phyloP scores from a whole-genome alignment of 2,329 filamentous ascomycete species.

The Diaporthe aspalathi region DNA sequence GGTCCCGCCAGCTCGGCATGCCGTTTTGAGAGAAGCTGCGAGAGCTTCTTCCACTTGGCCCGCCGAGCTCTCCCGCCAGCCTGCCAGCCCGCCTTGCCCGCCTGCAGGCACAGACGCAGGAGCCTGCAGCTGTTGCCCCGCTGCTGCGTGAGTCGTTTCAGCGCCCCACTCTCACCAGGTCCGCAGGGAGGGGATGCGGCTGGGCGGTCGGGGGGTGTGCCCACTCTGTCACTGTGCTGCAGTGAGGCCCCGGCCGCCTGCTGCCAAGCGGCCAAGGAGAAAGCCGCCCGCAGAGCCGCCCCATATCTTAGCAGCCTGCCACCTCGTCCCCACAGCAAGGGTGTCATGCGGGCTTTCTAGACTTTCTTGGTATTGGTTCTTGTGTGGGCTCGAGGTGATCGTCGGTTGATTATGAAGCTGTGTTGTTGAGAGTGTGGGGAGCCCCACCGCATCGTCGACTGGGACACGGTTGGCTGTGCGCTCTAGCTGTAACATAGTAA shows the following conservation, averaged over 20 bases:
- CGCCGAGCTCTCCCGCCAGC: background rate
- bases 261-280: background rate
- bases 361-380: slow-evolving; percentile 18
- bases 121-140: background rate
- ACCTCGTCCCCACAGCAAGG: slow-evolving; percentile 3
- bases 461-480: slow-evolving; percentile 4
- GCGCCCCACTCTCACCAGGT: background rate
- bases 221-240: too few species aligned
- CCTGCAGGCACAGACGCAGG: background rate
- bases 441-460: background rate
- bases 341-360: slow-evolving; percentile 27
- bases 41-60: background rate
- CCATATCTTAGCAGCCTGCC: background rate
- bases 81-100: too few species aligned
- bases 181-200: slow-evolving; percentile 5
- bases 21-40: background rate
- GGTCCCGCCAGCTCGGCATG: slow-evolving; percentile 10
- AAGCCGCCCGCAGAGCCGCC: background rate
- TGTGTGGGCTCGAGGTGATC: background rate
- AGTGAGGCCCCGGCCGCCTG: too few species aligned
- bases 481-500: background rate
- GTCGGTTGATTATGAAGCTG: background rate
- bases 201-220: background rate
- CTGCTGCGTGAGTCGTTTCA: slow-evolving; percentile 25
- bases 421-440: background rate